Evolutionary conservation across 1,139 yeast genomes (phyloP).

Genomic region (Suzukiozyma palmioleophila): DNA sequence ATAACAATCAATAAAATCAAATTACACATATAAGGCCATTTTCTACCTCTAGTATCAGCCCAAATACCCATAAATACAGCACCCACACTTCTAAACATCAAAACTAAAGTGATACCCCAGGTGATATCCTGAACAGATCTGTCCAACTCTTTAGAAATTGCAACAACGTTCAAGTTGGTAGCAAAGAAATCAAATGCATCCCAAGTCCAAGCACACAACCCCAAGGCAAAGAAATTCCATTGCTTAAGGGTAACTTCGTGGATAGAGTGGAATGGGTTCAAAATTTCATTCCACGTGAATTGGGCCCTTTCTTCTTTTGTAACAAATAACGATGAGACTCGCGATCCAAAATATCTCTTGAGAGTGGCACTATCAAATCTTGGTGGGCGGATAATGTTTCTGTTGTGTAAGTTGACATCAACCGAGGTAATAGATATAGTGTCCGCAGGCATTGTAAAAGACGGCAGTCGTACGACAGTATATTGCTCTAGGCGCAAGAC

Average conservation of each 20-base stretch:
- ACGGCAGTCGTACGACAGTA: too few species aligned
- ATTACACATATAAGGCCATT: constrained; percentile 34
- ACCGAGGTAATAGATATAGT: neutral
- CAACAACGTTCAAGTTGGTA: constrained; percentile 30
- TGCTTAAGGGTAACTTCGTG: constrained; percentile 24
- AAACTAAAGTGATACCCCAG: constrained; percentile 44
- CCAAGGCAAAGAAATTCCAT: constrained; percentile 34
- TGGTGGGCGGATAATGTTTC: constrained; percentile 31
- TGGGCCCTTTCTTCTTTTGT: constrained; percentile 25
- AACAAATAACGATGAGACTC: constrained; percentile 30
- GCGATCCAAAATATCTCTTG: constrained; percentile 21
- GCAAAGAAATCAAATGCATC: constrained; percentile 41
- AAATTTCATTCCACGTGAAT: constrained; percentile 24
- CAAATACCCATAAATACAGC: constrained; percentile 35
- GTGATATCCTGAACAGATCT: constrained; percentile 26
- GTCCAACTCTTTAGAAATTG: constrained; percentile 26
- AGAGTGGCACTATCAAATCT: constrained; percentile 23
- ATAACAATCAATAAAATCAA: constrained; percentile 27
- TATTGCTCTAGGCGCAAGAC: too few species aligned
- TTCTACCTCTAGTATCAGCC: constrained; percentile 36
- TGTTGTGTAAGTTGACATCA: constrained; percentile 19
- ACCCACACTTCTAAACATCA: constrained; percentile 43
- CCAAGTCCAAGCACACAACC: constrained; percentile 40
- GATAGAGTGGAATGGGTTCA: constrained; percentile 34
- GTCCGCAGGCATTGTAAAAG: constrained; percentile 1